Conservation (phyloP, 345 rosid genomes). For the Aquilaria malaccensis region DNA sequence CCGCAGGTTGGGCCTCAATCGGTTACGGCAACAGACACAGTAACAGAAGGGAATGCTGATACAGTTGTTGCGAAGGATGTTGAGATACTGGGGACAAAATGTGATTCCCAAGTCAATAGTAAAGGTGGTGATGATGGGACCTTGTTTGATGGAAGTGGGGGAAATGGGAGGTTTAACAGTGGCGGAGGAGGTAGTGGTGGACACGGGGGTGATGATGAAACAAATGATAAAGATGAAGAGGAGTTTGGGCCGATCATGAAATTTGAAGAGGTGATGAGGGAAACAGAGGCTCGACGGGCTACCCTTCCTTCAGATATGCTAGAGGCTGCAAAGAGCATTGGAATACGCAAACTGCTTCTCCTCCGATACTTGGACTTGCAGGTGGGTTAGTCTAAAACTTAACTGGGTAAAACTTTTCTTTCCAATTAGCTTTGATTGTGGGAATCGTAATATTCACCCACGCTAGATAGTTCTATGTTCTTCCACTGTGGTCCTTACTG, state of each 20-base stretch:
- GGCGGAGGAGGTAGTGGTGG: conserved; percentile 37
- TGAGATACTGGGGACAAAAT: conserved; percentile 18
- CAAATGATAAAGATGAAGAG: conserved; percentile 46
- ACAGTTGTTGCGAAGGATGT: conserved; percentile 15
- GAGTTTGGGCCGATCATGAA: conserved; percentile 79
- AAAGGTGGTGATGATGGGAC: conserved; percentile 28
- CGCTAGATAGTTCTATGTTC: background rate
- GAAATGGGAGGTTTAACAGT: conserved; percentile 30
- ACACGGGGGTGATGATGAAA: conserved; percentile 28
- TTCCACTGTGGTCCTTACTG: background rate
- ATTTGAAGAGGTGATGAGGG: conserved; percentile 69
- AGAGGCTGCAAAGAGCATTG: conserved; percentile 67
- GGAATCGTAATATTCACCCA: background rate
- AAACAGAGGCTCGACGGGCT: conserved; percentile 60
- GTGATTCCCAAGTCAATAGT: conserved; percentile 15
- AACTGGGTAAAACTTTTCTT: background rate
- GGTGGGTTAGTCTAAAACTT: conserved; percentile 16
- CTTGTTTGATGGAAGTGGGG: conserved; percentile 26
- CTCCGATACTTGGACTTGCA: conserved; percentile 72
- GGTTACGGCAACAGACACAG: conserved; percentile 9
- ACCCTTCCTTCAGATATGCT: conserved; percentile 76
- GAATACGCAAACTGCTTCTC: conserved; percentile 64
- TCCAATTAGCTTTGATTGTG: background rate
- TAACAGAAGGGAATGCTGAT: conserved; percentile 16
- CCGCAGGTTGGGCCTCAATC: conserved; percentile 30